These are phyloP conservation scores for Populus euphratica DNA, from an alignment of 345 rosid species.

Conservation along the genomic window DNA sequence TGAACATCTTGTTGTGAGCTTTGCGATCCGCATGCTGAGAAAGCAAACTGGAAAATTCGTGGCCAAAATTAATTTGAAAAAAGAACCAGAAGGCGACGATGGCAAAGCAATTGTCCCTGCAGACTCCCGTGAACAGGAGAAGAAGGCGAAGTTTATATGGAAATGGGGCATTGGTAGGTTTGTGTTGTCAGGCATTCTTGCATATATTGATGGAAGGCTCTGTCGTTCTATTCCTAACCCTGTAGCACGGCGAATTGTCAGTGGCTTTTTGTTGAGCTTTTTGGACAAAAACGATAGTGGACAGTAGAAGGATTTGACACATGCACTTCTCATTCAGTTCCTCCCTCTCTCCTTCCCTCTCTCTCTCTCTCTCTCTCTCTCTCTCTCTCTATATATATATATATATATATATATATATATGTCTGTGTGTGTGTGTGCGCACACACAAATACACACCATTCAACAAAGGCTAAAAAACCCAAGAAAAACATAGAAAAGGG, in stretches of 20 bases:
- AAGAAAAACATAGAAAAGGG: too few species aligned
- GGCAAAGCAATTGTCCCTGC: slow-evolving; percentile 33
- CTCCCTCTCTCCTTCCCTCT: neutral
- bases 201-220: slow-evolving; percentile 83
- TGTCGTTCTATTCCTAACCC: slow-evolving; percentile 85
- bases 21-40: slow-evolving; percentile 65
- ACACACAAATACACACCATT: too few species aligned
- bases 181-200: slow-evolving; percentile 65
- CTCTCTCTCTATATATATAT: too few species aligned
- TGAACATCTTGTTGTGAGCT: slow-evolving; percentile 90
- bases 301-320: neutral
- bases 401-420: too few species aligned
- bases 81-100: slow-evolving; percentile 24
- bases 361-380: too few species aligned
- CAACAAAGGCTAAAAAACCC: too few species aligned
- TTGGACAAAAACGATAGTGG: slow-evolving; percentile 48
- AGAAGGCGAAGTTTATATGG: slow-evolving; percentile 52
- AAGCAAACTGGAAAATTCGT: slow-evolving; percentile 50
- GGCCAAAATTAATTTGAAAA: slow-evolving; percentile 35
- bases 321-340: neutral
- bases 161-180: slow-evolving; percentile 71
- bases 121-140: slow-evolving; percentile 21
- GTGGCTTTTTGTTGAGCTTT: slow-evolving; percentile 78
- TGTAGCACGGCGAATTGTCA: slow-evolving; percentile 82
- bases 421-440: too few species aligned